A percentile compares a stretch with the other conserved stretches of the same genome.
These are phyloP conservation scores for Termitomyces sp. DNA, from an alignment of 768 basidiomycete genomes.

Conservation along the genomic window DNA sequence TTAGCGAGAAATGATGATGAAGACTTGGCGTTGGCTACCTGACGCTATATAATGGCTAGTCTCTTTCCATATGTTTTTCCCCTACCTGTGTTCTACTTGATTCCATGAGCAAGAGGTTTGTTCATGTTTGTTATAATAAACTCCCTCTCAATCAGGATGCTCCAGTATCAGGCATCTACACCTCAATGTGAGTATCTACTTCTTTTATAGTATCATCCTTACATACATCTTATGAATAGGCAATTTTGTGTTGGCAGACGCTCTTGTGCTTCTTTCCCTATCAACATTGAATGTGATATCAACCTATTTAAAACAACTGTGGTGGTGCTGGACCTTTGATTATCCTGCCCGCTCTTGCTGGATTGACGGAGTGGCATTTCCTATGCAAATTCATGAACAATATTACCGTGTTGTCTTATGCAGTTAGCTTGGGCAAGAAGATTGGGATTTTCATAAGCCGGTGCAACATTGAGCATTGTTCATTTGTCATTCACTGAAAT, in stretches of 20 bases:
- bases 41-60: too few relatives aligned
- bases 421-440: background rate
- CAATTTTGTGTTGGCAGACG: background rate
- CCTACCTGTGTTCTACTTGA: too few relatives aligned
- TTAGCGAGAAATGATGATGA: too few relatives aligned
- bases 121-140: too few relatives aligned
- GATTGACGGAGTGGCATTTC: background rate
- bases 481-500: background rate
- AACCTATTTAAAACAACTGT: background rate
- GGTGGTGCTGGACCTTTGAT: background rate
- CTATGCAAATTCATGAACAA: background rate
- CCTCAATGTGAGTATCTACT: background rate
- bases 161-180: background rate
- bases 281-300: constrained; percentile 2
- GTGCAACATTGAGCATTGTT: background rate
- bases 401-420: background rate
- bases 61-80: too few relatives aligned
- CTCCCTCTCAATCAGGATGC: too few relatives aligned
- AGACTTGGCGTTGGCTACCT: too few relatives aligned
- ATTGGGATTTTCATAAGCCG: background rate
- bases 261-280: background rate
- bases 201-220: background rate
- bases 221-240: background rate
- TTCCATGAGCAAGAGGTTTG: too few relatives aligned
- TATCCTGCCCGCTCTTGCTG: background rate